phyloP scores from a whole-genome alignment of 306 rosid genomes.

The Crotalaria pallida region DNA sequence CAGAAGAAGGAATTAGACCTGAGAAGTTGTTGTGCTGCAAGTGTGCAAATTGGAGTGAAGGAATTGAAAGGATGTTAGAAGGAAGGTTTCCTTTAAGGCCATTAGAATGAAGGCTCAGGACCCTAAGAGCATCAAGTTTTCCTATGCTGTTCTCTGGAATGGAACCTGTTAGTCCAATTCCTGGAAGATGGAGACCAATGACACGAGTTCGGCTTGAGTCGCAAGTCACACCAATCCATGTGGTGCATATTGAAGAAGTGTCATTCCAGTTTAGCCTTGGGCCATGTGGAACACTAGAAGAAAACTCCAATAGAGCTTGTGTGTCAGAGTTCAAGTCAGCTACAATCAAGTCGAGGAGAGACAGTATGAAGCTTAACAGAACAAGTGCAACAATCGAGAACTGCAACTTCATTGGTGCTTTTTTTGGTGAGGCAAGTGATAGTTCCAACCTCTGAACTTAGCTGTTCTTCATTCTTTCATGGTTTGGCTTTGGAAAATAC shows the following conservation, averaged over 20 bases:
- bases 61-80: constrained; percentile 53
- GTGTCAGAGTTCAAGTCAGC: constrained; percentile 61
- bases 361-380: constrained; percentile 22
- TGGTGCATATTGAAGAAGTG: constrained; percentile 46
- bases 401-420: constrained; percentile 43
- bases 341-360: constrained; percentile 17
- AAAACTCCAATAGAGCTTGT: constrained; percentile 61
- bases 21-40: constrained; percentile 68
- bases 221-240: constrained; percentile 76
- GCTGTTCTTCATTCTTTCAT: constrained; percentile 35
- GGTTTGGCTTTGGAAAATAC: constrained; percentile 23
- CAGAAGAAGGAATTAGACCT: constrained; percentile 50
- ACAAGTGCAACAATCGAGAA: constrained; percentile 28
- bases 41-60: constrained; percentile 52
- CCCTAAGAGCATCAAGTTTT: constrained; percentile 56
- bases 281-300: constrained; percentile 43
- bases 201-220: constrained; percentile 42
- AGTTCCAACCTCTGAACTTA: constrained; percentile 24
- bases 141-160: constrained; percentile 56
- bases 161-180: constrained; percentile 49
- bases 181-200: constrained; percentile 62
- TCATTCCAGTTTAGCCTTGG: constrained; percentile 70
- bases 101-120: constrained; percentile 69
- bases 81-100: constrained; percentile 61
- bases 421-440: constrained; percentile 20